These are phyloP conservation scores for Pythium vanterpoolii DNA, from an alignment of 352 stramenopile species.

Conservation along the genomic window DNA sequence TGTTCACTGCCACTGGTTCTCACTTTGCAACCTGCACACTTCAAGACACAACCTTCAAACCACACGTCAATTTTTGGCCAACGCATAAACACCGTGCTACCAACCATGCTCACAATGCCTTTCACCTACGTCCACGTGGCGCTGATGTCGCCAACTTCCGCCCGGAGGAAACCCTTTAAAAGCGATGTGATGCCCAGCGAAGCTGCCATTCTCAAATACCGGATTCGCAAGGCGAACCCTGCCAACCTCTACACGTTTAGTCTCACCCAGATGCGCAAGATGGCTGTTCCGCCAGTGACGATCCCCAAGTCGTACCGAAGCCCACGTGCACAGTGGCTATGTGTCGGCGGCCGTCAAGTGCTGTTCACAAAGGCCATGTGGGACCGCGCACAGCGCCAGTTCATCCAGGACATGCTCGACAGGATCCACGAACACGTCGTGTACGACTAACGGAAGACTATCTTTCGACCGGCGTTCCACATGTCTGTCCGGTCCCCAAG, in stretches of 20 bases:
- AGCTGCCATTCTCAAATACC: constrained; percentile 41
- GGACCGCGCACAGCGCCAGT: constrained; percentile 37
- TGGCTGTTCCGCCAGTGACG: constrained; percentile 42
- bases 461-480: too few relatives aligned
- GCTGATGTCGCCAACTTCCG: background rate
- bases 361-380: constrained; percentile 49
- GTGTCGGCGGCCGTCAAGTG: constrained; percentile 45
- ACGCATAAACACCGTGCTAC: too few relatives aligned
- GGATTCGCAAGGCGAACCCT: constrained; percentile 42
- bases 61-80: too few relatives aligned
- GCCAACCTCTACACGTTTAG: constrained; percentile 49
- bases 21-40: background rate
- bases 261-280: constrained; percentile 43
- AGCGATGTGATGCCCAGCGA: constrained; percentile 29
- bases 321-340: constrained; percentile 28
- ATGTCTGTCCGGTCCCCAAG: too few relatives aligned
- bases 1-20: background rate
- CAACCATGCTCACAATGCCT: background rate
- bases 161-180: background rate
- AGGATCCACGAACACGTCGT: constrained; percentile 46
- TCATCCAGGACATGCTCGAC: constrained; percentile 23
- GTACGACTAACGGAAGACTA: constrained; percentile 19
- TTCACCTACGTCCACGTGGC: background rate
- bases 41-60: background rate
- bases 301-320: constrained; percentile 41